Evolutionary conservation across 768 basidiomycete species (phyloP).

Genomic region (Rhizopogon roseolus): DNA sequence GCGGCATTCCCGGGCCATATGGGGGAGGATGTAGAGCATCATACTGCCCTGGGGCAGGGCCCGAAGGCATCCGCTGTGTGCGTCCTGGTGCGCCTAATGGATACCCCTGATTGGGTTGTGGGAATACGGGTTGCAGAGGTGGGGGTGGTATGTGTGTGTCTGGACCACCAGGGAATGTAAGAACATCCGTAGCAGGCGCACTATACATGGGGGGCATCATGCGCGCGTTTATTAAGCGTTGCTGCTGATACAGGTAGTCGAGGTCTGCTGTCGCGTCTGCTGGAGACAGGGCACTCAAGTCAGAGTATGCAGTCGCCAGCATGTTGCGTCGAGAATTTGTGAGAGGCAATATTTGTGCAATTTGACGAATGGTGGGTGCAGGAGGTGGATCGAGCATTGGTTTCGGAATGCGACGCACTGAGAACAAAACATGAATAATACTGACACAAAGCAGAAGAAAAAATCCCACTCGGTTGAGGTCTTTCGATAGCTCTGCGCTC

Average conservation of each 20-base stretch:
- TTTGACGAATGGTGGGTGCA: constrained; percentile 61
- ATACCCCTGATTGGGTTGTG: neutral
- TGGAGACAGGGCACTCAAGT: constrained; percentile 35
- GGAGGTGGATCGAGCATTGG: constrained; percentile 46
- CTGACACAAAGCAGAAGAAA: neutral
- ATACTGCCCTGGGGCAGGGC: neutral
- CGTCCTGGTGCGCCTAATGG: constrained; percentile 1
- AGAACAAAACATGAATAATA: neutral
- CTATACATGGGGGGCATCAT: constrained; percentile 1
- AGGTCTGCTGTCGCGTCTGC: constrained; percentile 49
- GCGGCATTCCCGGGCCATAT: constrained; percentile 1
- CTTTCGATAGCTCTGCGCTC: constrained; percentile 76
- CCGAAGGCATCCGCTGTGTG: neutral
- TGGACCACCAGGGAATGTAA: constrained; percentile 18
- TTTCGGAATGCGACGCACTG: constrained; percentile 61
- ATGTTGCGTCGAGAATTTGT: constrained; percentile 16
- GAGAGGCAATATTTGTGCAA: constrained; percentile 55
- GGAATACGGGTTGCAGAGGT: neutral
- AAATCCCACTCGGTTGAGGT: constrained; percentile 62
- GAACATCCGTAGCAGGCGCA: constrained; percentile 2
- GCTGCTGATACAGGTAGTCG: constrained; percentile 47
- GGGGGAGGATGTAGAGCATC: neutral
- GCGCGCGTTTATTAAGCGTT: constrained; percentile 6
- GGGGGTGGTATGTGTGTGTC: constrained; percentile 2
- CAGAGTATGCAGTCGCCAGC: constrained; percentile 27